Conservation (phyloP, 306 rosid genomes). For the Cicer arietinum region DNA sequence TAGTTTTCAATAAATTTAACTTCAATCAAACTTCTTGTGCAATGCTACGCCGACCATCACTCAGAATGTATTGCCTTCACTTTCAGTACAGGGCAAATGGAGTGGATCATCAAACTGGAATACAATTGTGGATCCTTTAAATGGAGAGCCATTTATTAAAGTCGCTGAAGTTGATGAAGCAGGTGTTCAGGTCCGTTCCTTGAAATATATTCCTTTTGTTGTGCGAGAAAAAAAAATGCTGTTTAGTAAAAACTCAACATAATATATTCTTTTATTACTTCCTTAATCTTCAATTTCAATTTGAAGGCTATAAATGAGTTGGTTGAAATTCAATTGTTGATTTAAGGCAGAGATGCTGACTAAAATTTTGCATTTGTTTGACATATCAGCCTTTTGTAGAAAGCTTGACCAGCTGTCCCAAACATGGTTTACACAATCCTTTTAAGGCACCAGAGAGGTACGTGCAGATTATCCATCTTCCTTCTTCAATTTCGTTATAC, state of each 20-base stretch:
- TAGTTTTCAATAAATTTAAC: constrained; percentile 18
- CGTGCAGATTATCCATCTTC: constrained; percentile 37
- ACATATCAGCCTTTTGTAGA: constrained; percentile 78
- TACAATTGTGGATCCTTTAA: constrained; percentile 83
- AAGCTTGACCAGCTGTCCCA: constrained; percentile 90
- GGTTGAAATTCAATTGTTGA: constrained; percentile 27
- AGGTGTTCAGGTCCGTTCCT: constrained; percentile 70
- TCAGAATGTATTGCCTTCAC: constrained; percentile 42
- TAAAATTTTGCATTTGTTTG: constrained; percentile 39
- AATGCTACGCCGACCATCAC: constrained; percentile 18
- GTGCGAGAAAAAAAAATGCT: neutral
- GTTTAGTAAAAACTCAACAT: constrained; percentile 5
- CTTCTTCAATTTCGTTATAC: neutral
- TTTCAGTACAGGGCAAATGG: constrained; percentile 97
- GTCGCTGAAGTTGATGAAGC: constrained; percentile 87
- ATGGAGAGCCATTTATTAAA: constrained; percentile 93
- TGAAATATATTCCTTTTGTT: constrained; percentile 37
- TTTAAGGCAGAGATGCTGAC: constrained; percentile 16
- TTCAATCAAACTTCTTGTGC: constrained; percentile 21
- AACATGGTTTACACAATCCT: constrained; percentile 96
- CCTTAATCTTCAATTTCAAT: constrained; percentile 8
- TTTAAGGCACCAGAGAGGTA: constrained; percentile 97
- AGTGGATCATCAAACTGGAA: constrained; percentile 64
- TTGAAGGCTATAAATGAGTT: constrained; percentile 32
- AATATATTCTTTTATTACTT: constrained; percentile 27